Evolutionary conservation across 257 asterid species (phyloP), one percentile per base, ranked within the genome.

Genomic region (Nicotiana tomentosiformis): DNA sequence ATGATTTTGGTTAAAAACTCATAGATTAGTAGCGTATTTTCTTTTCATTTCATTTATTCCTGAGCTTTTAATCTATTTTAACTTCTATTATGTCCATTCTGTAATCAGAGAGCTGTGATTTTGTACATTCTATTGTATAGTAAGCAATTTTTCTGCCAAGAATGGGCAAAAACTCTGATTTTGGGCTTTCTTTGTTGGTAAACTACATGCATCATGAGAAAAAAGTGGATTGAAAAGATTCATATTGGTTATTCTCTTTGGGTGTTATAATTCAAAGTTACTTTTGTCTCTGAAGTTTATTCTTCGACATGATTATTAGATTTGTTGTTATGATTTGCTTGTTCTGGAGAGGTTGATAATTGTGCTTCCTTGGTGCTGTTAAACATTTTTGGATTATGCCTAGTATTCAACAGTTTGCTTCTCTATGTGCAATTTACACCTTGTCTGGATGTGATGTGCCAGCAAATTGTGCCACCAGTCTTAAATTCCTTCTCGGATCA

Each of bases 381-480:
- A 53, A 74, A 29, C 30, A 17, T 35, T 67, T 35, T 18, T 35
- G 65, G 53, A 49, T 72, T 51, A 29, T 76, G 26, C 65, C 80
- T 23, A 26, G 46, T 51, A 76, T 51, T 49, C 46, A 56, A 76
- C 16, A 29, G 17, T 56, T 76, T 76, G 43, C 60, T 69, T 83
- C 23, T 77, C 65, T 61, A 86, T 83, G 77, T 88, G 70, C 79
- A 61, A 81, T 81, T 83, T 49, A 82, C 86, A 82, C 67, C 64
- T 53, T 20, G 7, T 81, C 16, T 66, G 79, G 74, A 81, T 84
- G 77, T 87, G 62, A 83, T 86, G 69, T 58, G 61, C 83, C 93
- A 96, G 99, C 96, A 91, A 93, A 96, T 96, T 87, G 97, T 96
- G 66, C 99, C 97, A 32, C 99, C 99, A n/a, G 98, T 96, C 55